Percentiles rank a stretch among this genome's conserved stretches.
These are phyloP conservation scores for Isatis tinctoria DNA, from an alignment of 345 rosid species.

Conservation along the genomic window DNA sequence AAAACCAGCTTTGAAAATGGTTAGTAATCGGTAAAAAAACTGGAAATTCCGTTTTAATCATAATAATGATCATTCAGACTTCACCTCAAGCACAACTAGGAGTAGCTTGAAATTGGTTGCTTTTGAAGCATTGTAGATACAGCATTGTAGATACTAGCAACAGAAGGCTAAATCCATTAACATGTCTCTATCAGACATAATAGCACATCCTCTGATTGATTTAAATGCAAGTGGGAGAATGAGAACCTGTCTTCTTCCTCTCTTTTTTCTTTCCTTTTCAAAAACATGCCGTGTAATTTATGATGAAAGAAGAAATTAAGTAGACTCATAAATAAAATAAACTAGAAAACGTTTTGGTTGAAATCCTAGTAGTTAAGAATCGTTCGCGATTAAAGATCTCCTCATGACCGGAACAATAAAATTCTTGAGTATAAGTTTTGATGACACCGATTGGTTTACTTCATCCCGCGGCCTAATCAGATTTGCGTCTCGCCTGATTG, in stretches of 20 bases:
- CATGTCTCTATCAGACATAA: slow-evolving; percentile 7
- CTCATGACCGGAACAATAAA: not conserved
- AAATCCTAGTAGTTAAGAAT: not conserved
- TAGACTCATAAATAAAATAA: not conserved
- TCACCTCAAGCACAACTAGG: not conserved
- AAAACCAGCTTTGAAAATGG: too few relatives aligned
- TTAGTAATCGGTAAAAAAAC: not conserved
- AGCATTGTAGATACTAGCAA: not conserved
- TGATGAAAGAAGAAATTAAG: not conserved
- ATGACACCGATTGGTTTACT: not conserved
- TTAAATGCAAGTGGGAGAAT: slow-evolving; percentile 14
- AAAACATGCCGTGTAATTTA: not conserved
- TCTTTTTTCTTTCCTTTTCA: not conserved
- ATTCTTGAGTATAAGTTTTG: not conserved
- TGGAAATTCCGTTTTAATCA: not conserved
- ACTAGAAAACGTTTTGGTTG: not conserved
- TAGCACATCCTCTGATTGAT: not conserved
- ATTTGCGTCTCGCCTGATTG: not conserved
- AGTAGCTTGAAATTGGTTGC: slow-evolving; percentile 3
- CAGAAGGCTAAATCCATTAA: slow-evolving; percentile 15
- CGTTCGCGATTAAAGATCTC: not conserved
- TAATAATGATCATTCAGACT: not conserved
- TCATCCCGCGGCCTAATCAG: not conserved
- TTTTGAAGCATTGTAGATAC: not conserved
- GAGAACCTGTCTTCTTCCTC: not conserved